phyloP scores from a whole-genome alignment of 2,329 filamentous ascomycete species.

The Aspergillus vadensis region DNA sequence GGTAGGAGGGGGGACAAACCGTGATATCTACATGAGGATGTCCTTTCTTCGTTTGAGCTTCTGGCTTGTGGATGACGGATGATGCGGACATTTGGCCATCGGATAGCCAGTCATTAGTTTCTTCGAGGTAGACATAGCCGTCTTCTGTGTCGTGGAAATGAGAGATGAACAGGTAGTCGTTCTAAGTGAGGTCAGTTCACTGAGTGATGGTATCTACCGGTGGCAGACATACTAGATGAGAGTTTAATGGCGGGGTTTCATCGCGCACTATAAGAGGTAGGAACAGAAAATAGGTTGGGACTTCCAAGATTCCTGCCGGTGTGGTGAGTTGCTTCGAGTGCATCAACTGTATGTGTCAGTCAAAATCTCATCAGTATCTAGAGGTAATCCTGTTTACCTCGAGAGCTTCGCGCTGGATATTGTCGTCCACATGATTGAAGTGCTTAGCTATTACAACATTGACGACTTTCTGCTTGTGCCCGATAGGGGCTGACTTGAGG shows the following conservation, averaged over 20 bases:
- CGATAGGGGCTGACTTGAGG: neutral
- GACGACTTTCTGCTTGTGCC: conserved; percentile 60
- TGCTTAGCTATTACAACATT: conserved; percentile 82
- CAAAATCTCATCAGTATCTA: conserved; percentile 7
- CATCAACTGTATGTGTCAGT: conserved; percentile 63
- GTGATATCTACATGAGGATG: conserved; percentile 25
- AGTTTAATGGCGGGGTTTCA: conserved; percentile 39
- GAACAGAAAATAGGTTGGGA: conserved; percentile 78
- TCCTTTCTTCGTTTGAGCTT: conserved; percentile 20
- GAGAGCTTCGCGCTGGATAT: conserved; percentile 78
- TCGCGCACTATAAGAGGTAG: conserved; percentile 64
- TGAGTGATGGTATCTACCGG: no score
- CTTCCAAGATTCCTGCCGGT: conserved; percentile 69
- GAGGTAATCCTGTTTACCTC: conserved; percentile 46
- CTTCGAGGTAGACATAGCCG: conserved; percentile 74
- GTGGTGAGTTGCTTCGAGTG: conserved; percentile 77
- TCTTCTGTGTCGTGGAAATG: conserved; percentile 76
- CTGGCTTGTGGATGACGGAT: conserved; percentile 39
- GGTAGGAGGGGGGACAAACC: conserved; percentile 18
- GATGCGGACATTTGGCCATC: conserved; percentile 39
- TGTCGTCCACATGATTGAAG: conserved; percentile 70
- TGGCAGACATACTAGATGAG: conserved; percentile 42
- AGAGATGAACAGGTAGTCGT: conserved; percentile 84
- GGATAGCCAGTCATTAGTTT: conserved; percentile 48
- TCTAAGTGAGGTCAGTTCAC: conserved; percentile 42